Evolutionary conservation across 2,329 filamentous ascomycete species (phyloP).

Genomic region (Cladosporium halotolerans): DNA sequence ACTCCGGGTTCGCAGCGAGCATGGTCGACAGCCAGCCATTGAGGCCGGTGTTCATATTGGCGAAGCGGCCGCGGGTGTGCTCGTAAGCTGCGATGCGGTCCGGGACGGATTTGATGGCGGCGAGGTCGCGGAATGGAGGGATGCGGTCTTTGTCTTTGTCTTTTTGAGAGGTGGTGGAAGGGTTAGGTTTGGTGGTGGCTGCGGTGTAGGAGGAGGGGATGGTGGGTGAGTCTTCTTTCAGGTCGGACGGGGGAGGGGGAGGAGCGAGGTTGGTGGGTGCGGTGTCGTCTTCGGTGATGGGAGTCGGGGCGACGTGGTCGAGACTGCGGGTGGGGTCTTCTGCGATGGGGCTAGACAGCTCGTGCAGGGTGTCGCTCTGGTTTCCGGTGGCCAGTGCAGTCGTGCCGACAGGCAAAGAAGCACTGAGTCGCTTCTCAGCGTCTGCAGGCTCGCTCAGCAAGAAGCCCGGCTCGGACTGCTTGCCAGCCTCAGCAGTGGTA

Average conservation of each 20-base stretch:
- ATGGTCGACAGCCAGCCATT: conserved; percentile 51
- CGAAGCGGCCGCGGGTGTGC: conserved; percentile 64
- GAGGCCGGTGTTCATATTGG: conserved; percentile 69
- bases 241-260: background rate
- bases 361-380: background rate
- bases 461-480: background rate
- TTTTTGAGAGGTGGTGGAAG: conserved; percentile 24
- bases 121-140: conserved; percentile 68
- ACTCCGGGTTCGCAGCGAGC: conserved; percentile 46
- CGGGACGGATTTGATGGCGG: conserved; percentile 56
- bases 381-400: background rate
- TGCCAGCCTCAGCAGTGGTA: conserved; percentile 4
- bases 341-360: conserved; percentile 17
- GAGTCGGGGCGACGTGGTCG: conserved; percentile 19
- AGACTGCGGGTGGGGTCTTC: conserved; percentile 15
- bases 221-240: background rate
- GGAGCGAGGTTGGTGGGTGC: background rate
- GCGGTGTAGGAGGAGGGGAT: background rate
- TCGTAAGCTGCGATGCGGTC: conserved; percentile 71
- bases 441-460: conserved; percentile 7
- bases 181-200: background rate
- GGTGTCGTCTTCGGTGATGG: conserved; percentile 16
- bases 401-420: background rate
- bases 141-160: conserved; percentile 23
- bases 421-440: background rate